Conservation (phyloP, 176 grass and related monocot genomes). For the Ampelocalamus luodianensis region DNA sequence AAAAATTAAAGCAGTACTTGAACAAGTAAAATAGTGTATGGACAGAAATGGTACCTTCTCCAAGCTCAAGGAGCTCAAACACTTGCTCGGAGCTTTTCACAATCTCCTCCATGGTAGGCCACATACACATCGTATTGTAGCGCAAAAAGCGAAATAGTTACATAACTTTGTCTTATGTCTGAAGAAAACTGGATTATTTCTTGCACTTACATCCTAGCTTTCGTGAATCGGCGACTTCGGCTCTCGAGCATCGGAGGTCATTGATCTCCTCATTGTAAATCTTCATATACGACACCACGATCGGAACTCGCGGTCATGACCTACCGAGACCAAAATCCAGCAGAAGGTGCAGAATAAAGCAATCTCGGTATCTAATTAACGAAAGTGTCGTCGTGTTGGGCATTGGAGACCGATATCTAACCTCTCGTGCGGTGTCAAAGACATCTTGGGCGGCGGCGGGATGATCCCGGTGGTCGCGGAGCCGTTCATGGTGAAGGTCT, state of each 20-base stretch:
- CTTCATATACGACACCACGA: slow-evolving; percentile 97
- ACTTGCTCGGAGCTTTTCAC: slow-evolving; percentile 84
- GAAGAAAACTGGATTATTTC: not conserved
- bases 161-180: not conserved
- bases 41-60: slow-evolving; percentile 64
- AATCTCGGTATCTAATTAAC: not conserved
- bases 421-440: slow-evolving; percentile 66
- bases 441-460: slow-evolving; percentile 70
- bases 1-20: slow-evolving; percentile 5
- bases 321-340: slow-evolving; percentile 42
- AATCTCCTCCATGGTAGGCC: slow-evolving; percentile 86
- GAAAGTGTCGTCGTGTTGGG: no score
- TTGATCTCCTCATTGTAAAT: slow-evolving; percentile 99
- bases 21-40: not conserved
- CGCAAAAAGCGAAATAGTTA: slow-evolving; percentile 22
- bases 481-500: slow-evolving; percentile 96
- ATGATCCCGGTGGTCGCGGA: slow-evolving; percentile 74
- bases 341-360: no score
- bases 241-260: slow-evolving; percentile 59
- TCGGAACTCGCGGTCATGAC: slow-evolving; percentile 67
- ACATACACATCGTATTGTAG: slow-evolving; percentile 77
- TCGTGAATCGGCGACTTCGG: slow-evolving; percentile 79
- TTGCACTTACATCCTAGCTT: slow-evolving; percentile 69
- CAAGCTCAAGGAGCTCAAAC: slow-evolving; percentile 73
- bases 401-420: not conserved